phyloP scores from a whole-genome alignment of 768 basidiomycete genomes.

The Naganishia kalamii region DNA sequence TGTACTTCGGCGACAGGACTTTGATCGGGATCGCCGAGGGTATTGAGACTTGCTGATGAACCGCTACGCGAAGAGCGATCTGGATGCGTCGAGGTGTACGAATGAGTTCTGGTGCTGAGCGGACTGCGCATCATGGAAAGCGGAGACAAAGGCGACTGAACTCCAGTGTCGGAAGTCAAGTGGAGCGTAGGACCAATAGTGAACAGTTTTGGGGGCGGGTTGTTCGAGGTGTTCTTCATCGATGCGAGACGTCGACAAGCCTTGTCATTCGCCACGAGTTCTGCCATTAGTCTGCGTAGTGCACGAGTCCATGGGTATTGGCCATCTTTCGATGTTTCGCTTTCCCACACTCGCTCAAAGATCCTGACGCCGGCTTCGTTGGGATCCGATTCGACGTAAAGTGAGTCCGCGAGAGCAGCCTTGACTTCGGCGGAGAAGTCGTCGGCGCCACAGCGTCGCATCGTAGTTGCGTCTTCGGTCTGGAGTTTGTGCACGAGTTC shows the following conservation, averaged over 20 bases:
- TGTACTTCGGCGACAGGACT: neutral
- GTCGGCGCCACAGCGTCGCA: constrained; percentile 9
- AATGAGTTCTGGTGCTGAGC: neutral
- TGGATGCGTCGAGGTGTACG: neutral
- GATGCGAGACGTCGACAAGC: neutral
- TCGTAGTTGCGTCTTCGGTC: neutral
- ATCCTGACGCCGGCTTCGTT: neutral
- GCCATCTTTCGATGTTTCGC: neutral
- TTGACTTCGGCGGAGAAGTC: neutral
- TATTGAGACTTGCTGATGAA: constrained; percentile 5
- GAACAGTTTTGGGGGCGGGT: constrained; percentile 3
- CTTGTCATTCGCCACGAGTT: constrained; percentile 16
- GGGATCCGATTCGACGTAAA: constrained; percentile 8
- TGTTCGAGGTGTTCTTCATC: neutral
- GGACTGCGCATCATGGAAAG: neutral
- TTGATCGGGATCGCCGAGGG: neutral
- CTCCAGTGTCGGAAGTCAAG: neutral
- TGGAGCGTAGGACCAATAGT: neutral
- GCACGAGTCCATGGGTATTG: neutral
- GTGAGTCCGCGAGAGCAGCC: neutral
- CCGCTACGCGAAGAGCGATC: neutral
- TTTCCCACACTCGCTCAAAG: constrained; percentile 5
- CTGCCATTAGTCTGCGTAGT: constrained; percentile 17
- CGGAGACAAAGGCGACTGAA: neutral
- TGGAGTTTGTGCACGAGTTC: constrained; percentile 1